A percentile compares a stretch with the other conserved stretches of the same genome.
Conservation (phyloP, 2,329 filamentous ascomycete species). For the Zasmidium cellare region DNA sequence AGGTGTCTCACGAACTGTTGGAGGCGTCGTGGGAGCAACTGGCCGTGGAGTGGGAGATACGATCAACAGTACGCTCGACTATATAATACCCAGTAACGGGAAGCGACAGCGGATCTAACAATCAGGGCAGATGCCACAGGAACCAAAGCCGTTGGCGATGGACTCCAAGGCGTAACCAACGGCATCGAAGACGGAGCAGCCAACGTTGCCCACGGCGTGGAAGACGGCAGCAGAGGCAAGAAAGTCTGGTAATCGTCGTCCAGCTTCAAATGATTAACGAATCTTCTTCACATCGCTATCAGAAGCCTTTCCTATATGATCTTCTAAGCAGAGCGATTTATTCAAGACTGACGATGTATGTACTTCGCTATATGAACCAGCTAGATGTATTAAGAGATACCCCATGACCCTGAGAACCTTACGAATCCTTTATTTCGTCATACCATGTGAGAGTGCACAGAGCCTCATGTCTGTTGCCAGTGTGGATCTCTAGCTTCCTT, state of each 20-base stretch:
- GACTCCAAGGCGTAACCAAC: slow-evolving; percentile 41
- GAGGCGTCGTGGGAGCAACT: slow-evolving; percentile 53
- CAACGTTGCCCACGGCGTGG: slow-evolving; percentile 44
- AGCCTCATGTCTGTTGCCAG: background rate
- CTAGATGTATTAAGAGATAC: no score
- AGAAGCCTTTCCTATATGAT: no score
- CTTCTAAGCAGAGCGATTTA: no score
- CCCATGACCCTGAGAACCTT: background rate
- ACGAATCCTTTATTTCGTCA: background rate
- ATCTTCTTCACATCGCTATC: no score
- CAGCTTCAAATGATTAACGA: background rate
- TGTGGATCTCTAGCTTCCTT: background rate
- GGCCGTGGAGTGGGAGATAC: slow-evolving; percentile 47
- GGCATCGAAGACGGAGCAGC: slow-evolving; percentile 45
- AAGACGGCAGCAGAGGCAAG: slow-evolving; percentile 35
- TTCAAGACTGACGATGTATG: no score
- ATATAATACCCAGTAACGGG: no score
- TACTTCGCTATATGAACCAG: background rate
- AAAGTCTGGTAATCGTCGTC: slow-evolving; percentile 1
- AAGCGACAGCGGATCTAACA: background rate
- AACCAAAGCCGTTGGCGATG: slow-evolving; percentile 44
- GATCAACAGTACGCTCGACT: slow-evolving; percentile 39
- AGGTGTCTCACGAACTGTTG: slow-evolving; percentile 54
- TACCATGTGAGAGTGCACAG: background rate
- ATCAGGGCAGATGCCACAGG: slow-evolving; percentile 37